These are phyloP conservation scores for Verticillium albo-atrum DNA, from an alignment of 2,329 filamentous ascomycete genomes.

Conservation along the genomic window DNA sequence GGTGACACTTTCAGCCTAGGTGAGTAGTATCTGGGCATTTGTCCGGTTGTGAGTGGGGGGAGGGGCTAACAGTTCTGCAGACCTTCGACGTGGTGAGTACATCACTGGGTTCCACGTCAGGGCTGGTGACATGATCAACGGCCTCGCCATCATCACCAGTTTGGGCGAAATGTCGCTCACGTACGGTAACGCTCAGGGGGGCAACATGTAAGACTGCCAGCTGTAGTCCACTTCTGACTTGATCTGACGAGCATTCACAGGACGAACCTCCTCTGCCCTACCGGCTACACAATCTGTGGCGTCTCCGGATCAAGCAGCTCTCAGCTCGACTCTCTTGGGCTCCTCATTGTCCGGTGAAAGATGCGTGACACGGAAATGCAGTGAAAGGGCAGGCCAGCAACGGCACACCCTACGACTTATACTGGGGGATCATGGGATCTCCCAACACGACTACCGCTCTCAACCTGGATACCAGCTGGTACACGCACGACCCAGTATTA, in stretches of 20 bases:
- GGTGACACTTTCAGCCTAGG: slow-evolving; percentile 75
- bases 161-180: slow-evolving; percentile 79
- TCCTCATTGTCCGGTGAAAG: slow-evolving; percentile 50
- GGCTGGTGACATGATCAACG: slow-evolving; percentile 80
- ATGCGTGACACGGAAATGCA: not conserved
- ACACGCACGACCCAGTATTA: not conserved
- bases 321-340: slow-evolving; percentile 82
- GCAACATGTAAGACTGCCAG: slow-evolving; percentile 65
- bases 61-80: slow-evolving; percentile 36
- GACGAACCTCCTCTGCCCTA: slow-evolving; percentile 81
- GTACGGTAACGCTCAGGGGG: slow-evolving; percentile 77
- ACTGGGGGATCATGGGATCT: not conserved
- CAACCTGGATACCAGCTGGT: not conserved
- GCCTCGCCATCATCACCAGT: slow-evolving; percentile 84
- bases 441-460: not conserved
- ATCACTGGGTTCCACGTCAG: slow-evolving; percentile 82
- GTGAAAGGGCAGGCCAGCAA: not conserved
- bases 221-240: not conserved
- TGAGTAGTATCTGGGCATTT: slow-evolving; percentile 33
- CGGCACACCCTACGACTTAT: not conserved
- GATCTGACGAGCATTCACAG: slow-evolving; percentile 38
- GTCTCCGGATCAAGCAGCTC: slow-evolving; percentile 74
- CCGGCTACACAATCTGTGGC: slow-evolving; percentile 84
- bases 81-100: slow-evolving; percentile 80
- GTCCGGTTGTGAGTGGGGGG: not conserved